Evolutionary conservation across 1,284 basidiomycete genomes (phyloP), one percentile per base, ranked within the genome.

Genomic region (Hymenochaete sp.): DNA sequence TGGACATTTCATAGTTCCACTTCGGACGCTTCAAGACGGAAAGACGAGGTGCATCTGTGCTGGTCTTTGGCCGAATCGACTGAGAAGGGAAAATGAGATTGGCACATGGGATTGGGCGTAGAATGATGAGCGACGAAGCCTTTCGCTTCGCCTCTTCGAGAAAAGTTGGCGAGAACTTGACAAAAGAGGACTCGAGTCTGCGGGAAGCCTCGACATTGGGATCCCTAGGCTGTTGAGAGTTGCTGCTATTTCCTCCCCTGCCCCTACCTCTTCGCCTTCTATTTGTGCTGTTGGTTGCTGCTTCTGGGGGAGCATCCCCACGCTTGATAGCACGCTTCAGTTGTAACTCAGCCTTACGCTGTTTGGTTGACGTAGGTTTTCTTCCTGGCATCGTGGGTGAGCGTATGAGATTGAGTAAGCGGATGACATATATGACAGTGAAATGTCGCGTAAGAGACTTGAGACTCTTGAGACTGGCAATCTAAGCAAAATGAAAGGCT

Each of bases 311-410:
- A 4, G 71, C 58, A 53, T 89, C 84, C 14, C 85, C 88, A 27
- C 88, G 78, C 60, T 92, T 92, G 26, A 81, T 64, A 1, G 88
- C 88, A n/a, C 88, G 79, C 56, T 83, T 85, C 49, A 77, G 69
- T 58, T 82, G 77, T 4, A 80, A 69, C 51, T 84, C 73, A 5
- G 73, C 76, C 55, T 81, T 87, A 56, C 78, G 82, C 59, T 84
- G 71, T 53, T 81, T 87, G 35, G 67, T 70, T 1, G 84, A 88
- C 27, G 66, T 68, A 13, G 76, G 73, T 57, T 74, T 77, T 47
- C 67, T 66, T 32, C 80, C 72, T 41, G 70, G 67, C 72, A 74
- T n/a, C n/a, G n/a, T n/a, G n/a, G n/a, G n/a, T n/a, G n/a, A n/a
- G n/a, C n/a, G n/a, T n/a, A n/a, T n/a, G n/a, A n/a, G n/a, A n/a